Conservation (phyloP, 192 early-diverging fungal genomes). For the Diversispora eburnea region DNA sequence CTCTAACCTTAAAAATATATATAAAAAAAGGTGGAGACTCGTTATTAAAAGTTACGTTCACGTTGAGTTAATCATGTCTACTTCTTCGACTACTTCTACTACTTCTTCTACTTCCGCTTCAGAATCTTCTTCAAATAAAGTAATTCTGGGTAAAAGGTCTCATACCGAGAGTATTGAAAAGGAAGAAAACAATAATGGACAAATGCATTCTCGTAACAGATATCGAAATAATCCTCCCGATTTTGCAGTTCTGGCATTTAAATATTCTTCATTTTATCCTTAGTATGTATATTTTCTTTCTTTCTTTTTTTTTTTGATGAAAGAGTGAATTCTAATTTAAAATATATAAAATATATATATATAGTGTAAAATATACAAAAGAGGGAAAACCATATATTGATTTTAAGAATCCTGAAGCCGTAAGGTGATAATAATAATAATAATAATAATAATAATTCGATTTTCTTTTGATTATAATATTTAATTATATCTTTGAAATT, state of each 20-base stretch:
- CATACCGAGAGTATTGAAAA: background rate
- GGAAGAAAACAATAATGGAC: background rate
- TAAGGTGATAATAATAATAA: conserved; percentile 38
- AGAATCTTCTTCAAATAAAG: background rate
- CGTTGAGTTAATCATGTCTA: too few relatives aligned
- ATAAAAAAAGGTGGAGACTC: too few relatives aligned
- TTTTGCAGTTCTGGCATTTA: conserved; percentile 49
- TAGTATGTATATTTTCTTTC: conserved; percentile 37
- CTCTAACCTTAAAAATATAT: too few relatives aligned
- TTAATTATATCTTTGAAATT: too few relatives aligned
- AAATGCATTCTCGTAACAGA: conserved; percentile 61
- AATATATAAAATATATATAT: background rate
- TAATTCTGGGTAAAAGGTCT: background rate
- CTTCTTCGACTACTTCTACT: too few relatives aligned
- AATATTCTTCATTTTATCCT: conserved; percentile 45
- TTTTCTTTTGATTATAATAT: background rate
- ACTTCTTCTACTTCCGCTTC: too few relatives aligned
- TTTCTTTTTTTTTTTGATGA: background rate
- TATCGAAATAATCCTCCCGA: conserved; percentile 54
- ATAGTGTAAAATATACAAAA: conserved; percentile 24
- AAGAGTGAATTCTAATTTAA: background rate
- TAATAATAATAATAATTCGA: background rate
- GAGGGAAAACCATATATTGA: conserved; percentile 44
- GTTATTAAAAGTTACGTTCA: too few relatives aligned
- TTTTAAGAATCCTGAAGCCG: conserved; percentile 61